Evolutionary conservation across 495 filamentous ascomycete genomes (phyloP), one percentile per base, ranked within the genome.

Genomic region (Podospora fimiseda): DNA sequence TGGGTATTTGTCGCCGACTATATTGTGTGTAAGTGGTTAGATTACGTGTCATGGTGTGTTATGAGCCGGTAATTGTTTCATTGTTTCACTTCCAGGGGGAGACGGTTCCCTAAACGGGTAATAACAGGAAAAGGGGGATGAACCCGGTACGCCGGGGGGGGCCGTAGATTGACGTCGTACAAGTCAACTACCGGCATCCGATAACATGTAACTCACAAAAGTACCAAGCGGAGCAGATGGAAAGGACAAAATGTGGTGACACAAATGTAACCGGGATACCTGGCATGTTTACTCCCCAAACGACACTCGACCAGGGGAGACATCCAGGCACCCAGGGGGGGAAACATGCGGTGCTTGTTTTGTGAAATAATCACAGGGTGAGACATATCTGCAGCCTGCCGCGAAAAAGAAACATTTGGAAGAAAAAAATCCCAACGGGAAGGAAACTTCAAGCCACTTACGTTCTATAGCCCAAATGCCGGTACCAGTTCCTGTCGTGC

Each of bases 391-490:
- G 41, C 41, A 43, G 11, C 15, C 20, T 2, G n/a, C 41, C 41
- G 16, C 37, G 13, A n/a, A 19, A 0, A 23, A 23, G 50, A 33
- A 45, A 14, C 13, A 33, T 8, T 21, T 37, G 21, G 48, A 47
- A 36, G 33, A 47, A 33, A 41, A 52, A 45, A 41, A 23, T 14
- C 51, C 47, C 48, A 27, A 48, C 23, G 33, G 44, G 46, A 39
- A 52, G 48, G 46, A 55, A 50, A 53, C n/a, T 18, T 42, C 20
- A 60, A 58, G 50, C 49, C 57, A 64, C 68, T 65, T 60, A 71
- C 66, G 50, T 50, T 72, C 68, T 18, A 72, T 62, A n/a, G 77
- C 80, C 81, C 80, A 84, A 47, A 76, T 75, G 14, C 76, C 82
- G 0, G 80, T 82, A 13, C 80, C 81, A 0, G 81, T 84, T 7